Base-by-base conservation (phyloP, 768 basidiomycete genomes). In the Tulasnella sp. region DNA sequence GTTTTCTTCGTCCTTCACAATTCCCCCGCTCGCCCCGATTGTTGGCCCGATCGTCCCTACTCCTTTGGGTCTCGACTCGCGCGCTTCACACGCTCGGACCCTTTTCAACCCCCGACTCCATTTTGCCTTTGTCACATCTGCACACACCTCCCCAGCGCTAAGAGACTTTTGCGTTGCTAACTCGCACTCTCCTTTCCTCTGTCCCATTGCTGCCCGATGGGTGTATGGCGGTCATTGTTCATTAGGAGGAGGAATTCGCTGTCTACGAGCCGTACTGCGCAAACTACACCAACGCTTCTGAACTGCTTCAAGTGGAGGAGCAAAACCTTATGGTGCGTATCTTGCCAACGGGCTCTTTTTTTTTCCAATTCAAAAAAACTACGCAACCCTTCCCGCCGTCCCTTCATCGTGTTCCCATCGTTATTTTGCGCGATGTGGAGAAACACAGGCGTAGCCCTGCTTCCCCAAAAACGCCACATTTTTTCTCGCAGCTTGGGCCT, bases 181-280 rank as follows among this genome's bases (percentile, higher is more conserved):
- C 28, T 77, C 42, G 50, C 69, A 69, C 69, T 74, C 69, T 42
- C 73, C 64, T 76, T 75, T 50, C 42, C 28, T 28, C 24, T 74
- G 77, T 72, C 28, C 76, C 50, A 31, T 80, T 76, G 37, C 46
- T 81, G 41, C 74, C 74, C 48, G 9, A 28, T 69, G 85, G 84
- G 80, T 87, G 85, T 87, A 89, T 88, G 31, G 64, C 64, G 64
- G 46, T 16, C 12, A 16, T 46, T 18, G 12, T 46, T 28, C 90
- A 90, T 37, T 89, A 98, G 94, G 97, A 99, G 89, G 91, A 96
- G 80, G 96, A 97, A 83, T 99, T 99, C 84, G 90, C 92, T 42
- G 95, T 96, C 48, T 99, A 99, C 86, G 96, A 98, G 84, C 96
- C 97, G 12, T 99, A 98, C 86, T 99, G 96, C 86, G 95, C 94